Percentiles rank a stretch among this genome's conserved stretches.
Evolutionary conservation across 331 rosid genomes (phyloP).

Genomic region (Prunus yedoensis): DNA sequence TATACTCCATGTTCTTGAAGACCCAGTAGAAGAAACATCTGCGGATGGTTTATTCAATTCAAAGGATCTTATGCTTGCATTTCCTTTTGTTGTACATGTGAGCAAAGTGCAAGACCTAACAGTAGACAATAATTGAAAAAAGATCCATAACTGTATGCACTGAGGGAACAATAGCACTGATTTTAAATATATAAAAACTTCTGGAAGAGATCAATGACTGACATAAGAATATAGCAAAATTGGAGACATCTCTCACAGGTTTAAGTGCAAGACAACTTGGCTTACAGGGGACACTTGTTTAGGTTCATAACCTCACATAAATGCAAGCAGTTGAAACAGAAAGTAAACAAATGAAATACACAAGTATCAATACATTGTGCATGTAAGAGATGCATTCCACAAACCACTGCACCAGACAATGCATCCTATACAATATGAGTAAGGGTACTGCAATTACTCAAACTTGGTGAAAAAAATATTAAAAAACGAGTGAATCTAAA

Average conservation of each 20-base stretch:
- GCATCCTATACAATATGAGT: no score
- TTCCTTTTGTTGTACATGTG: slow-evolving; percentile 75
- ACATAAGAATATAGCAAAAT: background rate
- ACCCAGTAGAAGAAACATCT: slow-evolving; percentile 32
- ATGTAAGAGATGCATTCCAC: no score
- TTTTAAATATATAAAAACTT: background rate
- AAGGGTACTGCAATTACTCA: no score
- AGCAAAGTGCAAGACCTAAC: slow-evolving; percentile 72
- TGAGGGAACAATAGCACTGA: slow-evolving; percentile 9
- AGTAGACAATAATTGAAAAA: slow-evolving; percentile 16
- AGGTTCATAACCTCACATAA: background rate
- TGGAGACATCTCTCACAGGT: background rate
- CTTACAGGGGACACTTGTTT: background rate
- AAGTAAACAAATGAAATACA: background rate
- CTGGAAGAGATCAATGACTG: background rate
- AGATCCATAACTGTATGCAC: slow-evolving; percentile 17
- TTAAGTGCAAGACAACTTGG: background rate
- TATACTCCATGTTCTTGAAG: slow-evolving; percentile 63
- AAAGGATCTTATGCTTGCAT: slow-evolving; percentile 60
- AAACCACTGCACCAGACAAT: no score
- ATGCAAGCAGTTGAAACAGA: background rate
- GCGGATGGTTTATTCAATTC: slow-evolving; percentile 39
- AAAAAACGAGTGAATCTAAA: no score
- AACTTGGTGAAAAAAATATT: no score
- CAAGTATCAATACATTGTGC: background rate